These are phyloP conservation scores for Athelia psychrophila DNA, from an alignment of 1,284 basidiomycete genomes.

Conservation along the genomic window DNA sequence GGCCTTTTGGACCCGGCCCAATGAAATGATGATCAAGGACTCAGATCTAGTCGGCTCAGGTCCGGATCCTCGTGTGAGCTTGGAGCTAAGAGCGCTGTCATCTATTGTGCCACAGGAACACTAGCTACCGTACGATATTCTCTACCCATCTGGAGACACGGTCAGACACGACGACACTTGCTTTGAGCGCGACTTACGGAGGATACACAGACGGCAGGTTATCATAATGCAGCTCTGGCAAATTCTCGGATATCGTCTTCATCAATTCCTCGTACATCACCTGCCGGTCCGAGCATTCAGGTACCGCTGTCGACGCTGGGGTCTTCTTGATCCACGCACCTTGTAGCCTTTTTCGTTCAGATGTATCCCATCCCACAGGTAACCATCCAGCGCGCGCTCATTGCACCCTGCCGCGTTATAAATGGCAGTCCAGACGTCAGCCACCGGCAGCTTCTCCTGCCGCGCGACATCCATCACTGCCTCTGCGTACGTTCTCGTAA, in stretches of 20 bases:
- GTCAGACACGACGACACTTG: too few species aligned
- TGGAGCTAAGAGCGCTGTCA: too few species aligned
- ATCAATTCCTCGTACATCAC: slow-evolving; percentile 65
- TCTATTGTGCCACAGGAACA: too few species aligned
- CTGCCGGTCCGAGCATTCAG: slow-evolving; percentile 31
- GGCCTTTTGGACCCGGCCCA: too few species aligned
- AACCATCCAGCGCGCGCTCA: slow-evolving; percentile 46
- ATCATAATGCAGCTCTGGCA: slow-evolving; percentile 71
- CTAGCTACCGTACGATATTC: too few species aligned
- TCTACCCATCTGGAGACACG: too few species aligned
- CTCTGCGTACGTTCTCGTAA: slow-evolving; percentile 66
- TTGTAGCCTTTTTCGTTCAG: slow-evolving; percentile 69
- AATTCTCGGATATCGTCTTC: slow-evolving; percentile 50
- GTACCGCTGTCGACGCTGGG: too few species aligned
- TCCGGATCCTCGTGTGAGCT: too few species aligned
- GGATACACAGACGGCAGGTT: slow-evolving; percentile 52
- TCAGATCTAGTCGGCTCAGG: too few species aligned
- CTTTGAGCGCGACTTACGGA: slow-evolving; percentile 31
- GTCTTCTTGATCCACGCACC: slow-evolving; percentile 29
- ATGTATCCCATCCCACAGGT: slow-evolving; percentile 76
- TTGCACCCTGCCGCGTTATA: slow-evolving; percentile 64
- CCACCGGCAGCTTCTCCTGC: slow-evolving; percentile 52
- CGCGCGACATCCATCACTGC: slow-evolving; percentile 62
- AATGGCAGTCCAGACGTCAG: slow-evolving; percentile 69
- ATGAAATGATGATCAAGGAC: too few species aligned